A percentile compares a stretch with the other conserved stretches of the same genome.
phyloP scores from a whole-genome alignment of 2,329 filamentous ascomycete genomes.

The Paecilomyces sp. region DNA sequence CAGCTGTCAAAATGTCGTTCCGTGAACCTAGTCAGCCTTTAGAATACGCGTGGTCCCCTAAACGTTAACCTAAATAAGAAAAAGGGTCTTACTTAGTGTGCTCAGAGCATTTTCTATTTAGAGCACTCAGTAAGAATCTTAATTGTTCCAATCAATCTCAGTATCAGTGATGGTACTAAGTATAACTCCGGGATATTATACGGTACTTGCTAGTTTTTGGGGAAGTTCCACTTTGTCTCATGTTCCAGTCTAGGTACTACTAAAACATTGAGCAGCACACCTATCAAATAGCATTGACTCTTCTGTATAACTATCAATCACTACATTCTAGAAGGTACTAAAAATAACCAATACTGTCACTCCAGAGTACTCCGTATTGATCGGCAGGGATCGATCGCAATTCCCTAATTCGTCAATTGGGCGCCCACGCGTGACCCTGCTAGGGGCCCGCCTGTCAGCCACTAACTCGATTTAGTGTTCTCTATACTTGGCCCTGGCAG shows the following conservation, averaged over 20 bases:
- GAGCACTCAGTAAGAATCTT: background rate
- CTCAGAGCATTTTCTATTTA: background rate
- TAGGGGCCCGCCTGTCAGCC: background rate
- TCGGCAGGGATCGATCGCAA: background rate
- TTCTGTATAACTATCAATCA: background rate
- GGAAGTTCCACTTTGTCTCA: background rate
- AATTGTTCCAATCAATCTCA: background rate
- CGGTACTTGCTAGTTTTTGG: background rate
- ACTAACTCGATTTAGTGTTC: background rate
- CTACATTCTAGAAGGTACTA: background rate
- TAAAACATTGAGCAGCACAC: no score
- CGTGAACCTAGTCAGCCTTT: background rate
- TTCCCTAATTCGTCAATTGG: background rate
- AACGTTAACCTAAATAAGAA: background rate
- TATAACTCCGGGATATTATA: background rate
- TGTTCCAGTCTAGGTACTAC: no score
- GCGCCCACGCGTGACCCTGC: background rate
- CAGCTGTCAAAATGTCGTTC: background rate
- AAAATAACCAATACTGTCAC: background rate
- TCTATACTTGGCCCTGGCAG: background rate
- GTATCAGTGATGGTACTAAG: background rate
- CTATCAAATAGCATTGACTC: background rate
- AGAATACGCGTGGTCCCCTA: background rate
- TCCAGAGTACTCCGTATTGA: background rate
- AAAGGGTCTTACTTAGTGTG: background rate